A percentile compares a stretch with the other conserved stretches of the same genome.
Conservation (phyloP, 106 monocot genomes). For the Xerophyta viscosa region DNA sequence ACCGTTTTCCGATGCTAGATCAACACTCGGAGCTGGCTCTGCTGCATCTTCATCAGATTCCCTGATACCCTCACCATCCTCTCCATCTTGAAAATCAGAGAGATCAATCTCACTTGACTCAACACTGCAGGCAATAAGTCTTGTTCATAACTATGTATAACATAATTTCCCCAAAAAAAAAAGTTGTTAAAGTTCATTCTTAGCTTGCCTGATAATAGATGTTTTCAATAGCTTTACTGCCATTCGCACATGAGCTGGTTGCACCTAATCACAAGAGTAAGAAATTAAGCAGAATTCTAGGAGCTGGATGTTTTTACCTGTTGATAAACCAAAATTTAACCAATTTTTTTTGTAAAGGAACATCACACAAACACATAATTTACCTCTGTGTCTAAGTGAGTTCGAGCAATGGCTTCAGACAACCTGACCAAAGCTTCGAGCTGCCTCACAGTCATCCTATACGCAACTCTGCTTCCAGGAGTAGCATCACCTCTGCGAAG, state of each 20-base stretch:
- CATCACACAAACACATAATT: too few relatives aligned
- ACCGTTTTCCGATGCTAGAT: constrained; percentile 35
- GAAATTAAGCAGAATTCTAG: too few relatives aligned
- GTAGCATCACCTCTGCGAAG: constrained; percentile 82
- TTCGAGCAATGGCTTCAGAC: constrained; percentile 93
- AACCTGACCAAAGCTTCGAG: constrained; percentile 90
- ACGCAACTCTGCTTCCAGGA: constrained; percentile 98
- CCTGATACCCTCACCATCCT: constrained; percentile 33
- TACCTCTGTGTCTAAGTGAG: constrained; percentile 75
- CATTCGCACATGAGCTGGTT: constrained; percentile 62
- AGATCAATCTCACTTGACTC: constrained; percentile 98
- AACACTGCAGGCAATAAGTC: constrained; percentile 51
- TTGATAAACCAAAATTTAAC: too few relatives aligned
- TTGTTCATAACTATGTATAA: not conserved
- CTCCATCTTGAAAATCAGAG: constrained; percentile 90
- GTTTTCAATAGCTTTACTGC: constrained; percentile 93
- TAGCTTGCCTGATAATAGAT: constrained; percentile 84
- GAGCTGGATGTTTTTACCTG: too few relatives aligned
- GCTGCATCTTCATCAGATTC: constrained; percentile 23
- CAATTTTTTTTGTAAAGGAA: too few relatives aligned
- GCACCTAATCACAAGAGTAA: constrained; percentile 42
- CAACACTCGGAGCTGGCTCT: constrained; percentile 18
- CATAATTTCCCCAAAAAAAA: not conserved
- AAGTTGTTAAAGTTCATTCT: not conserved
- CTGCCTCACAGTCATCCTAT: constrained; percentile 96